A percentile compares a stretch with the other conserved stretches of the same genome.
phyloP scores from a whole-genome alignment of 2,329 filamentous ascomycete genomes.

The Colletotrichum sp. region DNA sequence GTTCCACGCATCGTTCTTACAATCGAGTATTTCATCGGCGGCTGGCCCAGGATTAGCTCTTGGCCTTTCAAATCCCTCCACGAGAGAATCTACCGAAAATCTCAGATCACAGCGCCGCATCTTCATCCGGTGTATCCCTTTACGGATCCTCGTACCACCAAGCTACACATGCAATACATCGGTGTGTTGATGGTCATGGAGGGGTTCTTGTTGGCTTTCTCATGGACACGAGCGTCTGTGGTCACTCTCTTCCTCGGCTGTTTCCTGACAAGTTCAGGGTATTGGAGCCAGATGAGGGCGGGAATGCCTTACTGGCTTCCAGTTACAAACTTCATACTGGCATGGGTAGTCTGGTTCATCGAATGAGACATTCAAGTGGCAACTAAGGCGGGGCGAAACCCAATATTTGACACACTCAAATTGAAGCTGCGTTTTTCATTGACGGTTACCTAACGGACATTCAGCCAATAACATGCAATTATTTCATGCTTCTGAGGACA shows the following conservation, averaged over 20 bases:
- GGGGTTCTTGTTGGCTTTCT: not conserved
- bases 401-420: too few relatives aligned
- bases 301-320: not conserved
- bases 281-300: not conserved
- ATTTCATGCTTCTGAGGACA: too few relatives aligned
- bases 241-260: not conserved
- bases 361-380: too few relatives aligned
- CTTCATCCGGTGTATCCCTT: not conserved
- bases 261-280: not conserved
- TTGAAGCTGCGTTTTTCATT: too few relatives aligned
- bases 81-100: constrained; percentile 5
- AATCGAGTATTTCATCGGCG: constrained; percentile 2
- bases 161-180: not conserved
- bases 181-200: not conserved
- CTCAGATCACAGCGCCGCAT: constrained; percentile 1
- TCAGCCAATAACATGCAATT: too few relatives aligned
- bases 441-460: too few relatives aligned
- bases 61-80: constrained; percentile 10
- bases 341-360: too few relatives aligned
- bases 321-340: not conserved
- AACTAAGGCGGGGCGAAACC: too few relatives aligned
- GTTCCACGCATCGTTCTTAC: not conserved
- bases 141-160: not conserved
- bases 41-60: not conserved
- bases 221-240: not conserved